These are phyloP conservation scores for Rhododendron vialii DNA, from an alignment of 148 eudicot species.

Conservation along the genomic window DNA sequence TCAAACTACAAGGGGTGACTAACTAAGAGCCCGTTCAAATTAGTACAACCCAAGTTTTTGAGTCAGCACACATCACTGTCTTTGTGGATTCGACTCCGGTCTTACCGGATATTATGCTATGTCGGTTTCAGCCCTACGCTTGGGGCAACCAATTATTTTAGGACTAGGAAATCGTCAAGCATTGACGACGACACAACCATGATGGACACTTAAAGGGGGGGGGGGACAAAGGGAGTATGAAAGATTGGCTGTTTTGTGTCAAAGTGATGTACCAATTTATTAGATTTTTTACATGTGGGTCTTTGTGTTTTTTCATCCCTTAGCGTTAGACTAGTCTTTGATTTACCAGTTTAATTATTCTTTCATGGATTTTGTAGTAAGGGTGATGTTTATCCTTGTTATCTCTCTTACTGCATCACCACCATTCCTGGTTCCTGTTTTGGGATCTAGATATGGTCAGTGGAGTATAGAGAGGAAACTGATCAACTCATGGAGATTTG, in stretches of 20 bases:
- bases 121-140: too few species aligned
- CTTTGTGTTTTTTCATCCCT: constrained; percentile 20
- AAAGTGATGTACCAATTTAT: not conserved
- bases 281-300: not conserved
- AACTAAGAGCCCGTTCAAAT: too few species aligned
- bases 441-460: constrained; percentile 24
- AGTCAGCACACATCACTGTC: too few species aligned
- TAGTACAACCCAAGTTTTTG: too few species aligned
- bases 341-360: constrained; percentile 6
- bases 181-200: too few species aligned
- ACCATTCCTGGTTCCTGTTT: constrained; percentile 10
- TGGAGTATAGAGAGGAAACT: constrained; percentile 21
- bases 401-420: constrained; percentile 14
- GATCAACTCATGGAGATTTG: constrained; percentile 13
- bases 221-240: too few species aligned
- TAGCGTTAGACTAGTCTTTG: constrained; percentile 8
- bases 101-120: too few species aligned
- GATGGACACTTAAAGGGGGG: too few species aligned
- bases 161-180: too few species aligned
- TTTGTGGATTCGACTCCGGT: too few species aligned
- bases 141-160: too few species aligned
- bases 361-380: constrained; percentile 27
- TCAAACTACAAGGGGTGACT: too few species aligned
- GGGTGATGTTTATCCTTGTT: constrained; percentile 19
- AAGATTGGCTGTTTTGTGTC: not conserved